Evolutionary conservation across 1,284 basidiomycete species (phyloP), one percentile per base, ranked within the genome.

Genomic region (Quambalaria eucalypti): DNA sequence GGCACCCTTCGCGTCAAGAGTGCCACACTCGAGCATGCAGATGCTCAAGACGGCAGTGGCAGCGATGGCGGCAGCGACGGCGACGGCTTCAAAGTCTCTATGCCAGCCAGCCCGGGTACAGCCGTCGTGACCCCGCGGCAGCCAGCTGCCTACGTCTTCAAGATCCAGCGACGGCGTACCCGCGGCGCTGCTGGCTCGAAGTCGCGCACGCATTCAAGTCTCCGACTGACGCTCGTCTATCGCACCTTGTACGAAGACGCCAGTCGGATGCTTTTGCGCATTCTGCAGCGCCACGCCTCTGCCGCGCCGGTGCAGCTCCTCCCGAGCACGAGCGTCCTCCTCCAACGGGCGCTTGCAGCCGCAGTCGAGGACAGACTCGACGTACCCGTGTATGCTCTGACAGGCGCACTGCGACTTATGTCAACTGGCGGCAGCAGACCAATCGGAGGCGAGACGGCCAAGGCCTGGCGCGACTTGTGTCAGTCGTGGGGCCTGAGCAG

Each of bases 121-220:
- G 16, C 50, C 2, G 52, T 64, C 6, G 61, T 73, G 12, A 65
- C 66, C 7, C 63, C 69, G 16, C 25, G 60, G 1, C 60, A 75
- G 39, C 66, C 68, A 8, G 65, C 65, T 8, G 61, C 63, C 14
- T 70, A 61, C 48, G 48, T 74, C 9, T 66, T 74, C 51, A 52
- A 56, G 7, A 60, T 74, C 51, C n/a, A 52, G 50, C 52, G 39
- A 26, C 50, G 29, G n/a, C 23, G 25, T 25, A 52, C 26, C 9
- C 28, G 23, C 9, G 26, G 38, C n/a, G 9, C 9, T 2, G 21
- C 19, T 6, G 10, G 6, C 25, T n/a, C n/a, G n/a, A n/a, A n/a
- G n/a, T n/a, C n/a, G n/a, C n/a, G n/a, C n/a, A n/a, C n/a, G n/a
- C n/a, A n/a, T n/a, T n/a, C n/a, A n/a, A 21, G 25, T 2, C 47